Percentiles rank a stretch among this genome's conserved stretches.
These are phyloP conservation scores for Phytopythium litorale DNA, from an alignment of 352 stramenopile species.

Conservation along the genomic window DNA sequence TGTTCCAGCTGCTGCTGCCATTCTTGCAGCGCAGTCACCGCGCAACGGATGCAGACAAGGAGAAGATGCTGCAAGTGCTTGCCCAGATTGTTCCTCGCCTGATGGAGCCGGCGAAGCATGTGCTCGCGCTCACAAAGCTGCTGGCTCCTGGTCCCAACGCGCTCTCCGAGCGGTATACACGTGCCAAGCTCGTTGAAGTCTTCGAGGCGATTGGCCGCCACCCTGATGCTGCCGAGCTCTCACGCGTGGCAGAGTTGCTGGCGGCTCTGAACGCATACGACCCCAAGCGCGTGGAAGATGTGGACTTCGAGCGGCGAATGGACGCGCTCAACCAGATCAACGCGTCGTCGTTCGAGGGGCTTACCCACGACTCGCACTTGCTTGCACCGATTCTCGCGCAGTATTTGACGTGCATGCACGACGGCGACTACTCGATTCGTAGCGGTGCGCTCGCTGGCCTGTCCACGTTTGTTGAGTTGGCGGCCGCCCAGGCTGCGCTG, in stretches of 20 bases:
- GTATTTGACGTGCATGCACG: constrained; percentile 81
- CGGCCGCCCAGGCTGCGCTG: constrained; percentile 27
- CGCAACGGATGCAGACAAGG: constrained; percentile 65
- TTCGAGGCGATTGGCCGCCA: constrained; percentile 64
- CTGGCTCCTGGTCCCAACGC: constrained; percentile 74
- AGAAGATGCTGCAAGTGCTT: constrained; percentile 79
- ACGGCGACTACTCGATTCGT: constrained; percentile 80
- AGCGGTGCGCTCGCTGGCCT: constrained; percentile 61
- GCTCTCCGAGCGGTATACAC: constrained; percentile 51
- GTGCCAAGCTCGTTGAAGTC: constrained; percentile 62
- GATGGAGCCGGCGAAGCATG: constrained; percentile 65
- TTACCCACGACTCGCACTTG: constrained; percentile 51
- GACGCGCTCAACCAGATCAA: constrained; percentile 72
- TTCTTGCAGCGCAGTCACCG: constrained; percentile 84
- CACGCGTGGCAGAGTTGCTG: constrained; percentile 41
- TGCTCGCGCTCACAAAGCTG: constrained; percentile 70
- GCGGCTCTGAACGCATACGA: constrained; percentile 76
- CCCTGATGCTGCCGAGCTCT: constrained; percentile 23
- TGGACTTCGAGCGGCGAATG: constrained; percentile 79
- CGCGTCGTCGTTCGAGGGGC: constrained; percentile 51
- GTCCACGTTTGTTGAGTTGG: constrained; percentile 46
- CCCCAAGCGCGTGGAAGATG: constrained; percentile 74
- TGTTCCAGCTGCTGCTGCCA: constrained; percentile 84
- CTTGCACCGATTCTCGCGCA: constrained; percentile 78
- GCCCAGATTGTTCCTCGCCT: constrained; percentile 74